These are phyloP conservation scores for Symbiodinium natans DNA, from an alignment of 73 alveolate genomes.

Conservation along the genomic window DNA sequence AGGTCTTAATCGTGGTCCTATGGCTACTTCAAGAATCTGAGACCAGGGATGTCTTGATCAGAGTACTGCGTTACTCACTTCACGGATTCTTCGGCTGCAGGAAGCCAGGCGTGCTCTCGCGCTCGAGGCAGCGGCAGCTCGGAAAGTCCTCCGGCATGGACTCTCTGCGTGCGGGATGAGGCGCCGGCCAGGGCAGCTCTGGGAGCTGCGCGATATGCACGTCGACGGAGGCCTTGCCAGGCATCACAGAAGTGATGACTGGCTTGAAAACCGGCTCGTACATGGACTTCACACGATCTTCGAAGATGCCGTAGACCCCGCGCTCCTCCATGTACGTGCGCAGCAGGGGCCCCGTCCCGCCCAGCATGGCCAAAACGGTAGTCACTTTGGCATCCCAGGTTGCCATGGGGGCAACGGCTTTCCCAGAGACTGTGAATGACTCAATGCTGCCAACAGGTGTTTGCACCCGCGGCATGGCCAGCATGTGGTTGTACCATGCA, in stretches of 20 bases:
- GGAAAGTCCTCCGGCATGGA: not conserved
- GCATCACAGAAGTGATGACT: not conserved
- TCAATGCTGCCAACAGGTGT: slow-evolving; percentile 77
- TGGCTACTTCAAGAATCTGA: not conserved
- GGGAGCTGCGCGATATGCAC: not conserved
- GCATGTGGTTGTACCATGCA: slow-evolving; percentile 72
- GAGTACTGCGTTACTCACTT: not conserved
- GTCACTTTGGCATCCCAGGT: slow-evolving; percentile 85
- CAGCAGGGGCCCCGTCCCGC: slow-evolving; percentile 47
- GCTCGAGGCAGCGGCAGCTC: not conserved
- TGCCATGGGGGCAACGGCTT: slow-evolving; percentile 70
- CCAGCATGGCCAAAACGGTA: slow-evolving; percentile 68
- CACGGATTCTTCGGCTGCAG: not conserved
- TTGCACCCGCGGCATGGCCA: slow-evolving; percentile 71
- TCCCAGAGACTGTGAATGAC: not conserved
- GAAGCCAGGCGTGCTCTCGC: not conserved
- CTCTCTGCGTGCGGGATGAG: not conserved
- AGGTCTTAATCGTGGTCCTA: not conserved
- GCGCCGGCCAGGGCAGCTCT: not conserved
- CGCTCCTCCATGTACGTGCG: not conserved
- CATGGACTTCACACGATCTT: not conserved
- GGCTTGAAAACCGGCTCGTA: not conserved
- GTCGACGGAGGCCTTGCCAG: not conserved
- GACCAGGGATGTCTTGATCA: not conserved
- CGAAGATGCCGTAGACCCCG: not conserved